Conservation (phyloP, 805 yeast species). For the Starmera pachycereana region DNA sequence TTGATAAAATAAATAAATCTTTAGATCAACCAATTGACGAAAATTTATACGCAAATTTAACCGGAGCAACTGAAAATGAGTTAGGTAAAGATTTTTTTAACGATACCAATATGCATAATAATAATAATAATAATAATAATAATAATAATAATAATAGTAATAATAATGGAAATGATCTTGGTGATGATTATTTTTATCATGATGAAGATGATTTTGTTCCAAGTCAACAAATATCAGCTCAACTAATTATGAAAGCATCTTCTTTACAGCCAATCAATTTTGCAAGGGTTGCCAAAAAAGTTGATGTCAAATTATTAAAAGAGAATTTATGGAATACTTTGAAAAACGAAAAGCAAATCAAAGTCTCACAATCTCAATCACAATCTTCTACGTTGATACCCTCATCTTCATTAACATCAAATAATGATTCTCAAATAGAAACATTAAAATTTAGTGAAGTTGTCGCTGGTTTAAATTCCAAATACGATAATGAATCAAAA, state of each 20-base stretch:
- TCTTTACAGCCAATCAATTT: constrained; percentile 35
- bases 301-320: constrained; percentile 67
- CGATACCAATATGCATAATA: neutral
- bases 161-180: constrained; percentile 18
- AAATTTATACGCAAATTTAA: constrained; percentile 59
- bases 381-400: neutral
- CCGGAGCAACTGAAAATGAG: constrained; percentile 18
- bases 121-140: constrained; percentile 29
- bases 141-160: constrained; percentile 19
- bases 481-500: constrained; percentile 46
- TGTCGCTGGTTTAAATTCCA: constrained; percentile 35
- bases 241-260: constrained; percentile 13
- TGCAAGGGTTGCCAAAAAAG: constrained; percentile 67
- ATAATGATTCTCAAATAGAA: neutral
- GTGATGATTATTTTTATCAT: constrained; percentile 17
- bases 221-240: constrained; percentile 11
- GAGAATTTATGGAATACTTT: constrained; percentile 67
- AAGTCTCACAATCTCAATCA: neutral
- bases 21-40: constrained; percentile 26
- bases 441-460: constrained; percentile 30
- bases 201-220: constrained; percentile 16
- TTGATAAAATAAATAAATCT: constrained; percentile 14
- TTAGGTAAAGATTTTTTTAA: too few relatives aligned
- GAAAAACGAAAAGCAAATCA: constrained; percentile 10
- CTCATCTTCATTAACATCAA: neutral